These are phyloP conservation scores for Fusarium chlamydosporum DNA, from an alignment of 2,329 filamentous ascomycete genomes.

Conservation along the genomic window DNA sequence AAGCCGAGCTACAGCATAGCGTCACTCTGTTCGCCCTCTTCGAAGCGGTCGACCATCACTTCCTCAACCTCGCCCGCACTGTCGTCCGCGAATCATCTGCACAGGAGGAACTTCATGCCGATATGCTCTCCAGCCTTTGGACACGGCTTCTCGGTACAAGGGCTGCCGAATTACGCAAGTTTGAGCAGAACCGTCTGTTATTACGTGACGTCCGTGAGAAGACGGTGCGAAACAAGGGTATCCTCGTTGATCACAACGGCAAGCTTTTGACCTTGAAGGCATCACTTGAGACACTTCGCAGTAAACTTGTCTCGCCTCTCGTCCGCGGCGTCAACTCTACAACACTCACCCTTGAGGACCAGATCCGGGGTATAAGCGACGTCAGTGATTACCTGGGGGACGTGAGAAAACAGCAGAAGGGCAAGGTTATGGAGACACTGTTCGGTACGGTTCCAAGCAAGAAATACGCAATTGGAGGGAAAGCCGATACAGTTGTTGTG, in stretches of 20 bases:
- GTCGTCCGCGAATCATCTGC: conserved; percentile 86
- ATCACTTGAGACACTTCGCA: conserved; percentile 85
- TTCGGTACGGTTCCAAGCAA: conserved; percentile 67
- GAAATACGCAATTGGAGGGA: conserved; percentile 54
- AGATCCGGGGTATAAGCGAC: conserved; percentile 85
- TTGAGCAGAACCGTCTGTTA: conserved; percentile 88
- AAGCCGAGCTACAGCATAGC: conserved; percentile 84
- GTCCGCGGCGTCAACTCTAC: conserved; percentile 78
- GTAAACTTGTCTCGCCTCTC: conserved; percentile 87
- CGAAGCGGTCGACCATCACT: conserved; percentile 90
- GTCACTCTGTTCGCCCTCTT: conserved; percentile 89
- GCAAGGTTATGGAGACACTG: conserved; percentile 83
- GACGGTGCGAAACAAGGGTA: conserved; percentile 88
- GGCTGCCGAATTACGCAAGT: conserved; percentile 83
- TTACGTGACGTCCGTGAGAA: conserved; percentile 83
- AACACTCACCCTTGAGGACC: conserved; percentile 83
- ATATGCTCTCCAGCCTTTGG: conserved; percentile 88
- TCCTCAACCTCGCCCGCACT: conserved; percentile 86
- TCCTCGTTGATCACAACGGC: conserved; percentile 88
- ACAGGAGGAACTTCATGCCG: conserved; percentile 84
- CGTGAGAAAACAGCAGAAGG: conserved; percentile 84
- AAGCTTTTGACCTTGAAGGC: conserved; percentile 87
- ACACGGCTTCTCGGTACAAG: conserved; percentile 84
- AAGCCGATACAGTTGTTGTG: conserved; percentile 39
- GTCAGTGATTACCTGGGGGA: conserved; percentile 83